These are phyloP conservation scores for Soucietia sequanensis DNA, from an alignment of 805 yeast genomes.

Conservation along the genomic window DNA sequence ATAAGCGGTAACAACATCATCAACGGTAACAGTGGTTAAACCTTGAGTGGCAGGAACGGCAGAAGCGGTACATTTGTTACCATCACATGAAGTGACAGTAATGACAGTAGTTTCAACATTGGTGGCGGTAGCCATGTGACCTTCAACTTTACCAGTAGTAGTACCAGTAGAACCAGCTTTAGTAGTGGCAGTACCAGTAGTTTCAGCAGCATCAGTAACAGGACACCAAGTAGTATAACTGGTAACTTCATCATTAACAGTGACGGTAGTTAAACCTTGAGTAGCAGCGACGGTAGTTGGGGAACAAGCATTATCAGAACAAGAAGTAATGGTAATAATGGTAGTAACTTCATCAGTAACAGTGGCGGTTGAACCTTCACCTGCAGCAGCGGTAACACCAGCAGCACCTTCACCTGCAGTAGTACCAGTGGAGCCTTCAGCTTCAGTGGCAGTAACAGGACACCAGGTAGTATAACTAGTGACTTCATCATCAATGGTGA, in stretches of 20 bases:
- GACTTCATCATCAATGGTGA: conserved; percentile 9
- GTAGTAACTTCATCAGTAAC: conserved; percentile 18
- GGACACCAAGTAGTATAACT: conserved; percentile 43
- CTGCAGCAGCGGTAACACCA: conserved; percentile 24
- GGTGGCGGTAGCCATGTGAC: conserved; percentile 4
- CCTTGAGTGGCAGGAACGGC: conserved; percentile 12
- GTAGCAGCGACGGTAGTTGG: conserved; percentile 28
- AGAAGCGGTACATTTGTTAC: conserved; percentile 22
- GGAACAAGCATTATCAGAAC: conserved; percentile 24
- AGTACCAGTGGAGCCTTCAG: conserved; percentile 22
- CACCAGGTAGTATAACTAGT: conserved; percentile 31
- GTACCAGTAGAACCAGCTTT: conserved; percentile 2
- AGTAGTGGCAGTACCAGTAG: conserved; percentile 6
- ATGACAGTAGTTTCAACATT: conserved; percentile 14
- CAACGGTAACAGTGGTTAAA: conserved; percentile 11
- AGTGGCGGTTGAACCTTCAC: conserved; percentile 20
- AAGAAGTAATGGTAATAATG: conserved; percentile 25
- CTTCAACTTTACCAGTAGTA: not conserved
- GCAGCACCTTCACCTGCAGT: conserved; percentile 28
- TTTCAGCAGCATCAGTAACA: conserved; percentile 13
- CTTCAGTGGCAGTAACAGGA: conserved; percentile 25
- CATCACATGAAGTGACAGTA: conserved; percentile 28
- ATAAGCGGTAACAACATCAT: conserved; percentile 17
- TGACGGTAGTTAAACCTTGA: conserved; percentile 21
- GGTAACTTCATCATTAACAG: conserved; percentile 27